A percentile compares a stretch with the other conserved stretches of the same genome.
These are phyloP conservation scores for Gentiana macrophylla DNA, from an alignment of 257 asterid genomes.

Conservation along the genomic window DNA sequence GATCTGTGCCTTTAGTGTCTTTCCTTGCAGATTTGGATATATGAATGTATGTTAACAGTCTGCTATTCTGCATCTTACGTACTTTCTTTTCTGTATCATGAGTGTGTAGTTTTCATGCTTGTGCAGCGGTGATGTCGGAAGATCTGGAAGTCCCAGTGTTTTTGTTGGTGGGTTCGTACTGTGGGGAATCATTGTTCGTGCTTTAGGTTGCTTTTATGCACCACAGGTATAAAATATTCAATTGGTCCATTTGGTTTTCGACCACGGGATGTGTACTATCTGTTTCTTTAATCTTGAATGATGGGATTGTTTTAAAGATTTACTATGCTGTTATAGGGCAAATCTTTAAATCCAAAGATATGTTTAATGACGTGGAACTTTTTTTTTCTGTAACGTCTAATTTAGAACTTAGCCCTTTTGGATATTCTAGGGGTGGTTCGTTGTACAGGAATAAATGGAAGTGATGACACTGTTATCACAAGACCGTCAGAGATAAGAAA, in stretches of 20 bases:
- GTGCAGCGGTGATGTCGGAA: conserved; percentile 23
- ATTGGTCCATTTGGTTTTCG: neutral
- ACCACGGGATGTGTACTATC: neutral
- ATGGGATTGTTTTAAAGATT: neutral
- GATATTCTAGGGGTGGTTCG: no score
- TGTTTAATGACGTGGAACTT: no score
- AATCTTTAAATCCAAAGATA: neutral
- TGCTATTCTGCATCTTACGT: neutral
- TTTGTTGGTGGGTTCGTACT: conserved; percentile 35
- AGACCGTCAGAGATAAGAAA: no score
- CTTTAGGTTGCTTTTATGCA: conserved; percentile 38
- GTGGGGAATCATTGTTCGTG: conserved; percentile 37
- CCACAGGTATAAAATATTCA: conserved; percentile 23
- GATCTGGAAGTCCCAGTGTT: conserved; percentile 21
- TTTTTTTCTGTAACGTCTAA: no score
- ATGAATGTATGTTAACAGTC: neutral
- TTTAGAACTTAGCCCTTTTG: no score
- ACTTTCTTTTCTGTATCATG: neutral
- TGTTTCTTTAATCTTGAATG: neutral
- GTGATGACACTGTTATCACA: no score
- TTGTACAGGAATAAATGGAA: no score
- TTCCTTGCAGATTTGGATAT: no score
- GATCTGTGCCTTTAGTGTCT: neutral
- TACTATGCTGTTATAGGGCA: neutral
- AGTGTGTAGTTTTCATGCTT: conserved; percentile 7